phyloP scores from a whole-genome alignment of 495 filamentous ascomycete species.

The Aspergillus bridgeri region DNA sequence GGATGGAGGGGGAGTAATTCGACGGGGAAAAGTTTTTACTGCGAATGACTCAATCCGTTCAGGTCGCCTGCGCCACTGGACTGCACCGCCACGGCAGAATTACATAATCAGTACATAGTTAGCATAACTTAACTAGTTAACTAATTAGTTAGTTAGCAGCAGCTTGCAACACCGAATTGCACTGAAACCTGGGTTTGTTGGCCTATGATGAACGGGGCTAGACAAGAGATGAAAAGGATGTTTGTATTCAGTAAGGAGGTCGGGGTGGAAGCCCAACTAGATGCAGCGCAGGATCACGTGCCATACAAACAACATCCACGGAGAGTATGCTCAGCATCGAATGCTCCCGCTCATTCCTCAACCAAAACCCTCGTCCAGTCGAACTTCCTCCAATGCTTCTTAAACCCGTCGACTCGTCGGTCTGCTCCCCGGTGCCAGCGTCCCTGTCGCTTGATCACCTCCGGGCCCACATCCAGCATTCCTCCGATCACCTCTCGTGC shows the following conservation, averaged over 20 bases:
- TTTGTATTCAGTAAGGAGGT: too few species aligned
- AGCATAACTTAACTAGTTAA: too few species aligned
- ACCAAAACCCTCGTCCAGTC: conserved; percentile 90
- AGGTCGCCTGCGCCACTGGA: background rate
- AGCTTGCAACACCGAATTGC: too few species aligned
- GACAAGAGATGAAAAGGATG: too few species aligned
- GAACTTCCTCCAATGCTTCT: conserved; percentile 83
- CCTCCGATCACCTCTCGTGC: conserved; percentile 89
- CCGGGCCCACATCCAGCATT: conserved; percentile 80
- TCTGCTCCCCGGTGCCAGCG: conserved; percentile 75
- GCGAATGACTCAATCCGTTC: background rate
- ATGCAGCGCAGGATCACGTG: too few species aligned
- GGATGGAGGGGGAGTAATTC: background rate
- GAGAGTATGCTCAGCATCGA: too few species aligned
- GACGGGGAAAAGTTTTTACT: background rate
- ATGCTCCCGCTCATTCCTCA: conserved; percentile 38
- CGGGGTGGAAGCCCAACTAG: too few species aligned
- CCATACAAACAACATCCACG: too few species aligned
- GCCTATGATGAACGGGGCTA: too few species aligned
- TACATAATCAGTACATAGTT: too few species aligned
- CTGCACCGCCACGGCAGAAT: background rate
- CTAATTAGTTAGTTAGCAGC: too few species aligned
- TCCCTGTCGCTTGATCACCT: conserved; percentile 88
- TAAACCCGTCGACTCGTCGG: conserved; percentile 72
- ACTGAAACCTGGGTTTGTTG: too few species aligned